Percentiles rank a stretch among this genome's conserved stretches.
Conservation (phyloP, 2,329 filamentous ascomycete genomes). For the Pestalotiopsis sp. region DNA sequence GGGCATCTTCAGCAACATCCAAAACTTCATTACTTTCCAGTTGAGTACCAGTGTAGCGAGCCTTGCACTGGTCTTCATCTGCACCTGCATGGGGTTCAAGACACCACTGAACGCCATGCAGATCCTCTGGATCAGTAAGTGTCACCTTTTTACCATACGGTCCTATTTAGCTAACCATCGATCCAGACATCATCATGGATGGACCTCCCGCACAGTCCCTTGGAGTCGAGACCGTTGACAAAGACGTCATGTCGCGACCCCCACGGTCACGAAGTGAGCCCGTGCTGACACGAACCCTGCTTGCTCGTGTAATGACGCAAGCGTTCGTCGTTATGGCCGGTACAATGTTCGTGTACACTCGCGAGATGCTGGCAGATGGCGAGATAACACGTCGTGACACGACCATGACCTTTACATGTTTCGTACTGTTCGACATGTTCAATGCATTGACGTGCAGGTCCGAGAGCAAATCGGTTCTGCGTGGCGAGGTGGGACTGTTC, state of each 20-base stretch:
- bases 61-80: constrained; percentile 85
- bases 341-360: constrained; percentile 87
- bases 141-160: neutral
- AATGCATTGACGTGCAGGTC: constrained; percentile 93
- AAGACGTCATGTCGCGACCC: constrained; percentile 88
- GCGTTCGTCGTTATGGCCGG: constrained; percentile 89
- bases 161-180: constrained; percentile 19
- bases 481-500: constrained; percentile 80
- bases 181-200: constrained; percentile 96
- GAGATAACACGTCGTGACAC: constrained; percentile 90
- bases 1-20: constrained; percentile 99
- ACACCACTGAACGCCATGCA: constrained; percentile 99
- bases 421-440: constrained; percentile 99
- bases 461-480: constrained; percentile 83
- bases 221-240: constrained; percentile 92
- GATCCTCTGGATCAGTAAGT: constrained; percentile 98
- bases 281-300: constrained; percentile 81
- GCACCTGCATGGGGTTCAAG: constrained; percentile 89
- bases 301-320: constrained; percentile 83
- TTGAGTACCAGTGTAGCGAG: constrained; percentile 95
- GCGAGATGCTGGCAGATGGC: constrained; percentile 84
- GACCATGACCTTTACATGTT: constrained; percentile 99
- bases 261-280: constrained; percentile 82
- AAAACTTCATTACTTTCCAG: constrained; percentile 98
- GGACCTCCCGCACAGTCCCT: constrained; percentile 95